Conservation (phyloP, 345 rosid genomes). For the Barbarea vulgaris region DNA sequence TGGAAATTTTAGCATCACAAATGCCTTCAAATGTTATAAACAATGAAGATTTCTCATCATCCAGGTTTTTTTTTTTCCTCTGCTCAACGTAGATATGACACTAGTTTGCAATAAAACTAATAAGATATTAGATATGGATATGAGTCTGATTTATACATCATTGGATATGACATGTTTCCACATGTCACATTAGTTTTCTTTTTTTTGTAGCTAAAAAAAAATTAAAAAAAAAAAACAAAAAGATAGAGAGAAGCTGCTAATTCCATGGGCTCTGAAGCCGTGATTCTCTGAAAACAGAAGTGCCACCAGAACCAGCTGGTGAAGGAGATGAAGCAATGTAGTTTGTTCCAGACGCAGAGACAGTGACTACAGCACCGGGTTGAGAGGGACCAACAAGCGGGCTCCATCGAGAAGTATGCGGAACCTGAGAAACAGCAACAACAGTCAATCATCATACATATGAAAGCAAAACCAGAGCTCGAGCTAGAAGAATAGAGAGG, state of each 20-base stretch:
- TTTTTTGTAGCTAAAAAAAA: neutral
- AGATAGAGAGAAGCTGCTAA: conserved; percentile 30
- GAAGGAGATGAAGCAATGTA: conserved; percentile 85
- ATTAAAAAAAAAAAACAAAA: neutral
- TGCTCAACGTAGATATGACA: neutral
- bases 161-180: conserved; percentile 21
- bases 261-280: conserved; percentile 86
- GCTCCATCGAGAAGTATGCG: conserved; percentile 67
- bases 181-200: neutral
- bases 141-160: conserved; percentile 24
- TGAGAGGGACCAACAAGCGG: conserved; percentile 74
- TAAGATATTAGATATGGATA: neutral
- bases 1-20: neutral
- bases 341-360: conserved; percentile 81
- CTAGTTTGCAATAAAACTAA: neutral
- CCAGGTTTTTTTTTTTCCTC: neutral
- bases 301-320: conserved; percentile 93
- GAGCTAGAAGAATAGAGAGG: neutral
- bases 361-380: conserved; percentile 48
- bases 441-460: conserved; percentile 1
- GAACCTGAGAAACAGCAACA: conserved; percentile 46
- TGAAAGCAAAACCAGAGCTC: neutral
- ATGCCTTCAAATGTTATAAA: neutral
- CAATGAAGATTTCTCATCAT: neutral
- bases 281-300: conserved; percentile 75